Evolutionary conservation across 768 basidiomycete species (phyloP).

Genomic region (Tricholoma hemisulphureum): DNA sequence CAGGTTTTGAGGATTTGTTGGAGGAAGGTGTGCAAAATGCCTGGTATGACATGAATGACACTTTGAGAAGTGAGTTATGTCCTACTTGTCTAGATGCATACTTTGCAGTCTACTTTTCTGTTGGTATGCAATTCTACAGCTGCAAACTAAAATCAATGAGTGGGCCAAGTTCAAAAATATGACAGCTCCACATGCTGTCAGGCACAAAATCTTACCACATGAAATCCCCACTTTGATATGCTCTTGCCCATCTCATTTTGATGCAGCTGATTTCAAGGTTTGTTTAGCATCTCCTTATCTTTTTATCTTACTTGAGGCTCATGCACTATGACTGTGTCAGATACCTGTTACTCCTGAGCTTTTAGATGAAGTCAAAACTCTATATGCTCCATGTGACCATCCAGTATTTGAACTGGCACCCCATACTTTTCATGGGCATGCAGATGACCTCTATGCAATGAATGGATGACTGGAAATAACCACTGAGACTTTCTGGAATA

Average conservation of each 20-base stretch:
- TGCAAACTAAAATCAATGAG: constrained; percentile 34
- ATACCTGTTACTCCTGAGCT: not conserved
- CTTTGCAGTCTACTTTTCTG: constrained; percentile 27
- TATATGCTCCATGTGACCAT: not conserved
- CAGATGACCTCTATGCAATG: not conserved
- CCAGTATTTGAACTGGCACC: not conserved
- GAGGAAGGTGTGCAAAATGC: constrained; percentile 27
- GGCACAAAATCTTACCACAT: constrained; percentile 37
- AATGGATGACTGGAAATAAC: not conserved
- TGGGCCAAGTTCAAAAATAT: constrained; percentile 20
- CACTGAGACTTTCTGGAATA: not conserved
- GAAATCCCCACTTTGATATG: constrained; percentile 29
- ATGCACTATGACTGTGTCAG: not conserved
- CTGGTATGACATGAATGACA: constrained; percentile 30
- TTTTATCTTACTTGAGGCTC: not conserved
- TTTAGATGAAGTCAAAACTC: not conserved
- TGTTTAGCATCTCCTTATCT: not conserved
- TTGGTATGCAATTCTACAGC: constrained; percentile 36
- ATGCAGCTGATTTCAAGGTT: constrained; percentile 33
- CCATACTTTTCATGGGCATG: not conserved
- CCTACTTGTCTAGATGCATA: too few relatives aligned
- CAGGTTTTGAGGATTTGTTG: constrained; percentile 34
- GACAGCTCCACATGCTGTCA: constrained; percentile 18
- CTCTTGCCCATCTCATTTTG: constrained; percentile 22
- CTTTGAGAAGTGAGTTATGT: too few relatives aligned